A percentile compares a stretch with the other conserved stretches of the same genome.
Evolutionary conservation across 345 rosid genomes (phyloP).

Genomic region (Corchorus olitorius): DNA sequence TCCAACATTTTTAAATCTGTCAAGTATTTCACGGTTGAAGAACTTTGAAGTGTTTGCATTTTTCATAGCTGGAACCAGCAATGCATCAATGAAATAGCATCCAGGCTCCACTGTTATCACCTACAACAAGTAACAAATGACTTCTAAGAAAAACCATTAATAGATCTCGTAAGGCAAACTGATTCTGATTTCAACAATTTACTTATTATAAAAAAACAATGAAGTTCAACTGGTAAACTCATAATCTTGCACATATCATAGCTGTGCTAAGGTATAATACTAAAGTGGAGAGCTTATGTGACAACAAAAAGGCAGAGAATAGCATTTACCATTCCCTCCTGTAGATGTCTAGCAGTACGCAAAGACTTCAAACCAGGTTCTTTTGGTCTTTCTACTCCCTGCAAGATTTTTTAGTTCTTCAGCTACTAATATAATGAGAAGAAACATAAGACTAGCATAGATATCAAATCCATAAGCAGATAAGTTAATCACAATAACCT

Average conservation of each 20-base stretch:
- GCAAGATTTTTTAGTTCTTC: conserved; percentile 19
- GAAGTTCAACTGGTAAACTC: background rate
- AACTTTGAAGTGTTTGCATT: conserved; percentile 56
- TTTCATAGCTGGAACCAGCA: conserved; percentile 71
- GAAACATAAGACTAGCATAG: background rate
- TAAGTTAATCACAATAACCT: conserved; percentile 42
- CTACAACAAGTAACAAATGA: conserved; percentile 34
- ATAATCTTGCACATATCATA: background rate
- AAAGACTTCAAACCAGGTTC: conserved; percentile 80
- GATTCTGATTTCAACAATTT: too few species aligned
- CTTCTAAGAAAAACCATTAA: too few species aligned
- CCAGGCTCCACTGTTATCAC: conserved; percentile 98
- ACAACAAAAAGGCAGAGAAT: background rate
- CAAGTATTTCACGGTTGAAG: conserved; percentile 54
- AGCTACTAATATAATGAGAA: background rate
- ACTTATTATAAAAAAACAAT: background rate
- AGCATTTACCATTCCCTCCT: conserved; percentile 77
- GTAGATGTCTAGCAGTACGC: conserved; percentile 72
- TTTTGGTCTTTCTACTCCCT: conserved; percentile 72
- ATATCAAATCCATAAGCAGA: background rate
- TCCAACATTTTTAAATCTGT: conserved; percentile 69
- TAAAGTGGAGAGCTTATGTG: background rate
- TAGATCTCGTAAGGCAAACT: too few species aligned
- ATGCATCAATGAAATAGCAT: conserved; percentile 86
- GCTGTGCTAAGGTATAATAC: background rate